Base-by-base conservation (phyloP, 2,329 filamentous ascomycete species). In the Cladosporium cucumerinum region DNA sequence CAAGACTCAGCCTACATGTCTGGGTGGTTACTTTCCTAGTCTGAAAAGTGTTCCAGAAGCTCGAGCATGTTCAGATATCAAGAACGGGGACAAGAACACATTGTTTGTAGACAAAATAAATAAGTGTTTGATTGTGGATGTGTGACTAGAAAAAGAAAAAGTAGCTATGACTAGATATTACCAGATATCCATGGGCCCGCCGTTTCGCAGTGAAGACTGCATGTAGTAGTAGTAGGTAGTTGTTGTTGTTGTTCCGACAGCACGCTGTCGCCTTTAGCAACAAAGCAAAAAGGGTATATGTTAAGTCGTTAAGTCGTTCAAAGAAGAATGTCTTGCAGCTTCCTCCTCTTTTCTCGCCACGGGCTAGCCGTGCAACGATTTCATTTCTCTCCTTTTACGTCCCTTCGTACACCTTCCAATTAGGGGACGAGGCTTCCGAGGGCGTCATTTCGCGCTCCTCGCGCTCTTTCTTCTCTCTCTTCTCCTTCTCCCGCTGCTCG, bases 361-460 rank as follows among this genome's bases (percentile, higher is more conserved):
- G 59, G 59, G 4, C 59, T 62, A 54, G 59, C 59, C 59, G 59
- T 43, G 49, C 49, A 8, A 52, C 23, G 3, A 16, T n/a, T 43
- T 10, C 36, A 8, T 10, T 3, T 18, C 6, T 16, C 23, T 23
- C 10, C 3, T 21, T n/a, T 57, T 46, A 65, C 14, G 63, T 65
- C 39, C 63, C 63, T 46, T 65, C 63, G 30, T 65, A 65, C 63
- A 65, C 12, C 32, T 43, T 61, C 63, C 63, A 65, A 46, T 65
- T 65, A 52, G 63, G 63, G 5, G 63, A 59, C 21, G 57, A 59
- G 46, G 25, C 57, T 2, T 39, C 36, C 10, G 25, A 21, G 26
- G 55, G 63, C 30, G 63, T 54, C 26, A 57, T 25, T 25, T 52
- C 55, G n/a, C 34, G 39, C 62, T 52, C 39, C 55, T 59, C 28